Evolutionary conservation across 176 grass and related monocot genomes (phyloP), one percentile per base, ranked within the genome.

Genomic region (Luzula sylvatica): DNA sequence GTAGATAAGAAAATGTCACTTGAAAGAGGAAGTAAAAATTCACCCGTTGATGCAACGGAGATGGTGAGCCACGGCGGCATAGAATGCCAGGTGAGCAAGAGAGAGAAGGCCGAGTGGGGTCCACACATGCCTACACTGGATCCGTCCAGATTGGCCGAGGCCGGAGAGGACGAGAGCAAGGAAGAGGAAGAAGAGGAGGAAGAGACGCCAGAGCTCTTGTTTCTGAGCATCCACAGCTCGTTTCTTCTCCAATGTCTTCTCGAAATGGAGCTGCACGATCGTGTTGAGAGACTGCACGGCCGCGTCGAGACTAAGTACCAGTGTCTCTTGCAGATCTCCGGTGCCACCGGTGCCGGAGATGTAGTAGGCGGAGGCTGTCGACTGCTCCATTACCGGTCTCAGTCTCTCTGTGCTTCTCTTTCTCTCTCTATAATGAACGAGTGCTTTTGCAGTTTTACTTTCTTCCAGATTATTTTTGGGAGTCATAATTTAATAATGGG

Each of bases 141-240:
- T 74, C 2, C 90, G 71, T 0, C 44, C 53, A 0, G 72, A 70
- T 3, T 63, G 27, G 3, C 69, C 40, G 26, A 87, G 68, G 47
- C 60, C 66, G 11, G 76, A 71, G 50, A 88, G 74, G 11, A 76
- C 23, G 51, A 95, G 11, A 2, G 84, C 74, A 0, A 95, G 80
- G 73, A 95, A 73, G 45, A 95, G 70, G 72, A 95, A 82, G 90
- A 95, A 88, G 80, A 76, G 56, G 2, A 88, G 67, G 83, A 88
- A 86, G 61, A 95, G 83, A 20, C 90, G 90, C 84, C 84, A 95
- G 3, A 95, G 70, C 80, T 95, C 90, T 83, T 95, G 85, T 70
- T 88, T 88, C 80, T 95, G 89, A 50, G 67, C 73, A 65, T 95
- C 89, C 7, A 87, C 77, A 24, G 57, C 53, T 8, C 89, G 89